Conservation (phyloP, 768 basidiomycete species). For the Trametes maxima region DNA sequence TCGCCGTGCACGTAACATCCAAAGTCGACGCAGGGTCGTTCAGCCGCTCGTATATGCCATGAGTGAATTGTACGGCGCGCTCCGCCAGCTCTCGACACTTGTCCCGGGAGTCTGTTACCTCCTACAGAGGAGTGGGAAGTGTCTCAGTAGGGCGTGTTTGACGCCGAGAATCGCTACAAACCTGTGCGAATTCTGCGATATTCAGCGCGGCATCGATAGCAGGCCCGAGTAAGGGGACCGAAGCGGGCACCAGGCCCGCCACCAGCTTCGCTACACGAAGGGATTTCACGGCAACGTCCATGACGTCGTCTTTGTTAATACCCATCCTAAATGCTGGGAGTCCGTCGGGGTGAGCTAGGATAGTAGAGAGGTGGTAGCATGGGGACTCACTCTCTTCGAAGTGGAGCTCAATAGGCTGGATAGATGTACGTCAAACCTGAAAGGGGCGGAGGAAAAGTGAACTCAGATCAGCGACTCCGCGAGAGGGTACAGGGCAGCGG, state of each 20-base stretch:
- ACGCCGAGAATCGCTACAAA: background rate
- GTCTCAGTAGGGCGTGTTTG: background rate
- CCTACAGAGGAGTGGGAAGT: background rate
- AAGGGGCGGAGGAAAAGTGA: background rate
- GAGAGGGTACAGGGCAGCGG: slow-evolving; percentile 7
- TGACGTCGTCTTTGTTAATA: background rate
- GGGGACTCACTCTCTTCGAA: background rate
- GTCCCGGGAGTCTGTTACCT: background rate
- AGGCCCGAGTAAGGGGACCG: slow-evolving; percentile 4
- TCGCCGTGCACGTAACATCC: background rate
- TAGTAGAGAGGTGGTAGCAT: background rate
- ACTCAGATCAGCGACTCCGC: slow-evolving; percentile 7
- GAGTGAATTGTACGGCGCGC: background rate
- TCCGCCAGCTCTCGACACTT: background rate
- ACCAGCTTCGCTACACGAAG: slow-evolving; percentile 6
- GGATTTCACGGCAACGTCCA: slow-evolving; percentile 1
- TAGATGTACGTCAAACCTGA: too few species aligned
- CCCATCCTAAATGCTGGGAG: background rate
- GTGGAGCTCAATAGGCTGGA: too few species aligned
- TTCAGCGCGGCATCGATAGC: slow-evolving; percentile 4
- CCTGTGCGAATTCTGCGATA: slow-evolving; percentile 5
- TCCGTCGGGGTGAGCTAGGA: too few species aligned
- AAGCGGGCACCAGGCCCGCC: background rate
- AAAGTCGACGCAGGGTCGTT: background rate
- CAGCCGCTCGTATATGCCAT: background rate